Conservation (phyloP, 257 asterid genomes). For the Rhazya stricta region DNA sequence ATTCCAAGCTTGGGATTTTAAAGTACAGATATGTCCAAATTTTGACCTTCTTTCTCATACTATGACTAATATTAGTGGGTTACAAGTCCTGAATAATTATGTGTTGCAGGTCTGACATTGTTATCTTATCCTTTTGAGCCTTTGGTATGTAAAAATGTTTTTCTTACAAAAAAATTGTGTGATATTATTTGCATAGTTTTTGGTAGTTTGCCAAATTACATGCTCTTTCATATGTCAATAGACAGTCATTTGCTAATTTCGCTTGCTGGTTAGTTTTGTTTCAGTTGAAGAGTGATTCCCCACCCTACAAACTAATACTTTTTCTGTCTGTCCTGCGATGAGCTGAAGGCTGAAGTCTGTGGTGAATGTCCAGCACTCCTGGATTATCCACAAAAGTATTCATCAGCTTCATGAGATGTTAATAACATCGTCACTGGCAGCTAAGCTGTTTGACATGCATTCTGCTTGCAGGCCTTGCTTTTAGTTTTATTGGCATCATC, state of each 20-base stretch:
- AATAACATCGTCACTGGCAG: background rate
- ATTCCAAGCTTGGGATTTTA: background rate
- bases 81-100: background rate
- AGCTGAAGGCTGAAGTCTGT: background rate
- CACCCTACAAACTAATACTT: background rate
- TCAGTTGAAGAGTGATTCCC: background rate
- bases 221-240: background rate
- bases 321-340: background rate
- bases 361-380: background rate
- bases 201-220: background rate
- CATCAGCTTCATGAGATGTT: background rate
- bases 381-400: constrained; percentile 3
- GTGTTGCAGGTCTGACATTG: background rate
- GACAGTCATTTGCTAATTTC: background rate
- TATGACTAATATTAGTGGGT: background rate
- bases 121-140: background rate
- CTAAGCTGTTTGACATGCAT: background rate
- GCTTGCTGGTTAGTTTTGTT: background rate
- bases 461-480: background rate
- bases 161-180: no score
- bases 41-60: background rate
- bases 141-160: background rate
- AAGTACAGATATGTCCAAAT: background rate
- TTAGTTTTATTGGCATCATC: background rate
- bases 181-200: background rate